These are phyloP conservation scores for Aphanoascus verrucosus DNA, from an alignment of 2,329 filamentous ascomycete species.

Conservation along the genomic window DNA sequence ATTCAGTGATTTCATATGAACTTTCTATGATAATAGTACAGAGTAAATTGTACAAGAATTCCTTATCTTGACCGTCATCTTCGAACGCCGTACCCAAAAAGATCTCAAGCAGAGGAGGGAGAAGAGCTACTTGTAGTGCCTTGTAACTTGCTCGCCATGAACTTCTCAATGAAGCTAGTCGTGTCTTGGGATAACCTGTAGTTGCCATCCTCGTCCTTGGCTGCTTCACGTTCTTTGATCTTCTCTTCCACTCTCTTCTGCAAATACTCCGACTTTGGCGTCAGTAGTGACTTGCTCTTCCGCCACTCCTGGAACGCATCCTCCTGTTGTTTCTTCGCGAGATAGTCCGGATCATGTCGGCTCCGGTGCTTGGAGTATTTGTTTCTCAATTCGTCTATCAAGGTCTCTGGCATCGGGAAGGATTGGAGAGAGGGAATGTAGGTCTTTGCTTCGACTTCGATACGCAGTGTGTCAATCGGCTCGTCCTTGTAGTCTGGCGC, in stretches of 20 bases:
- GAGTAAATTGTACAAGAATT: conserved; percentile 2
- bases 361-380: conserved; percentile 73
- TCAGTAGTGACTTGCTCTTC: conserved; percentile 37
- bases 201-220: conserved; percentile 31
- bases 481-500: conserved; percentile 45
- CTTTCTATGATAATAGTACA: conserved; percentile 7
- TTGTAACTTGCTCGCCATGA: conserved; percentile 21
- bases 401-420: conserved; percentile 64
- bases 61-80: neutral
- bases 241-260: conserved; percentile 30
- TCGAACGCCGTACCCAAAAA: neutral
- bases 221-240: conserved; percentile 26
- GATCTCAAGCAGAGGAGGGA: conserved; percentile 7
- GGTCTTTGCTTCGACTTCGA: conserved; percentile 61
- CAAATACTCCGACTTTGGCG: conserved; percentile 37
- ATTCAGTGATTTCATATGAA: neutral
- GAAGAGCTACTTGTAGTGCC: conserved; percentile 14
- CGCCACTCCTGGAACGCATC: conserved; percentile 41
- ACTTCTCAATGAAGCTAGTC: conserved; percentile 28
- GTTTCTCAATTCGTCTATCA: conserved; percentile 78
- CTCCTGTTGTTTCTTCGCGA: conserved; percentile 53
- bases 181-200: conserved; percentile 27
- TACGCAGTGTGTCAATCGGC: conserved; percentile 60
- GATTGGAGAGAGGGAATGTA: conserved; percentile 68
- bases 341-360: conserved; percentile 64